phyloP scores from a whole-genome alignment of 176 grass and related monocot genomes.

The Triticum turgidum region DNA sequence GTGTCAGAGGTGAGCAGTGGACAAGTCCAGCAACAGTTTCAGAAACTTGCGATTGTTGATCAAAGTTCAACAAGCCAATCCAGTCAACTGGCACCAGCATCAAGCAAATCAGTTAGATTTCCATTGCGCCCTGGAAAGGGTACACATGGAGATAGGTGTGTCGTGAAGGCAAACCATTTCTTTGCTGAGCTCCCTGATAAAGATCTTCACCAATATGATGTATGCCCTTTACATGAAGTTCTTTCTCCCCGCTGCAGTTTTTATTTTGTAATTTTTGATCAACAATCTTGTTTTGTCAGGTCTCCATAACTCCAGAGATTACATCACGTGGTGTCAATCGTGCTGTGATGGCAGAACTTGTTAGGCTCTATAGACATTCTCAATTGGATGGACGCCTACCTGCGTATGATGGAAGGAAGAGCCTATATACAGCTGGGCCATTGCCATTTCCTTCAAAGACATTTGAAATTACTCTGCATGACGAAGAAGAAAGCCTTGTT shows the following conservation, averaged over 20 bases:
- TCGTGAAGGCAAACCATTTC: constrained; percentile 97
- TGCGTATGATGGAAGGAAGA: constrained; percentile 90
- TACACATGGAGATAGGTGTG: constrained; percentile 74
- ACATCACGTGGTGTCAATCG: constrained; percentile 87
- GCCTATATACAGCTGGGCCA: constrained; percentile 83
- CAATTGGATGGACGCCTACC: constrained; percentile 74
- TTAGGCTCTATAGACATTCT: constrained; percentile 55
- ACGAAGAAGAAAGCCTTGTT: constrained; percentile 65
- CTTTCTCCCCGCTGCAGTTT: not conserved
- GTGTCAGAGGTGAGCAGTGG: constrained; percentile 51
- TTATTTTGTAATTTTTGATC: constrained; percentile 11
- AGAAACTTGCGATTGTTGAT: constrained; percentile 53
- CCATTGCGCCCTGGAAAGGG: constrained; percentile 87
- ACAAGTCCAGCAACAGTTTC: constrained; percentile 72
- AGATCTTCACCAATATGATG: constrained; percentile 94
- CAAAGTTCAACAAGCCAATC: constrained; percentile 52
- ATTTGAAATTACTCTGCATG: constrained; percentile 76
- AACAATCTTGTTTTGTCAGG: constrained; percentile 39
- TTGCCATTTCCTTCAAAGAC: constrained; percentile 73
- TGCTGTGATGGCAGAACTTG: constrained; percentile 80
- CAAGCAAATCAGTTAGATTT: constrained; percentile 81
- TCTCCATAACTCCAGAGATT: constrained; percentile 82
- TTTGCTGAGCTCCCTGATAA: constrained; percentile 91
- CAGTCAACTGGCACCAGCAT: constrained; percentile 59
- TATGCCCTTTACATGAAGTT: constrained; percentile 36